A percentile compares a stretch with the other conserved stretches of the same genome.
Conservation (phyloP, 495 filamentous ascomycete species). For the Melanomma pulvis-pyrius region DNA sequence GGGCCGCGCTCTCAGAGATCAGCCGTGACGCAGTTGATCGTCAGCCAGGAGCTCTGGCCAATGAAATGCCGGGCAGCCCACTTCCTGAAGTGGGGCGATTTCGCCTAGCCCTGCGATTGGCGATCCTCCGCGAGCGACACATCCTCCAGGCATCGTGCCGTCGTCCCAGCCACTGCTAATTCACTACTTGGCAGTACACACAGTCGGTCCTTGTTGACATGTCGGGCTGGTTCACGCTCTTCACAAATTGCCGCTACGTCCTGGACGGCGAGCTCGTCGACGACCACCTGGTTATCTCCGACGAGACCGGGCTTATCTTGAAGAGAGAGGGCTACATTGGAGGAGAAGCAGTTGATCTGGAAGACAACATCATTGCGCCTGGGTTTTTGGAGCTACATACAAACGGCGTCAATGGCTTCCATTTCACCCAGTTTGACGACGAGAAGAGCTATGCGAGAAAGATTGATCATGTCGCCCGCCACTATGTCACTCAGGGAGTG, state of each 20-base stretch:
- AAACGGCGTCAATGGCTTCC: slow-evolving; percentile 48
- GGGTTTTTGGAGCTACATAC: slow-evolving; percentile 50
- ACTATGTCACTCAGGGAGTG: slow-evolving; percentile 47
- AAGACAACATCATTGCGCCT: slow-evolving; percentile 47
- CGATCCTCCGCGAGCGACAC: not conserved
- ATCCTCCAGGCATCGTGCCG: not conserved
- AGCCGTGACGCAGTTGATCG: not conserved
- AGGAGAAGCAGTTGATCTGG: slow-evolving; percentile 46
- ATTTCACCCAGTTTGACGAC: slow-evolving; percentile 48
- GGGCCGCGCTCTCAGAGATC: not conserved
- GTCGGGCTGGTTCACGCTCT: slow-evolving; percentile 45
- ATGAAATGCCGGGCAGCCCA: slow-evolving; percentile 7
- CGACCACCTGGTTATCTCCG: slow-evolving; percentile 44
- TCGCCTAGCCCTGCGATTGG: slow-evolving; percentile 10
- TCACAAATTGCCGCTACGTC: slow-evolving; percentile 51
- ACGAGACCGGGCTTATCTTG: slow-evolving; percentile 45
- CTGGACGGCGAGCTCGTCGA: slow-evolving; percentile 48
- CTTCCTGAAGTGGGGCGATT: not conserved
- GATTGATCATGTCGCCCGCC: slow-evolving; percentile 41
- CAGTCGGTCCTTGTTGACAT: slow-evolving; percentile 20
- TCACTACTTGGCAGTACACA: no score
- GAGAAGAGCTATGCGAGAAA: slow-evolving; percentile 40
- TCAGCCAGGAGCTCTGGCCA: slow-evolving; percentile 4
- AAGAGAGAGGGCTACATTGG: slow-evolving; percentile 48
- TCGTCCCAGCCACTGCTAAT: not conserved